A percentile compares a stretch with the other conserved stretches of the same genome.
These are phyloP conservation scores for Brachypodium distachyon DNA, from an alignment of 202 grass and related monocot species.

Conservation along the genomic window DNA sequence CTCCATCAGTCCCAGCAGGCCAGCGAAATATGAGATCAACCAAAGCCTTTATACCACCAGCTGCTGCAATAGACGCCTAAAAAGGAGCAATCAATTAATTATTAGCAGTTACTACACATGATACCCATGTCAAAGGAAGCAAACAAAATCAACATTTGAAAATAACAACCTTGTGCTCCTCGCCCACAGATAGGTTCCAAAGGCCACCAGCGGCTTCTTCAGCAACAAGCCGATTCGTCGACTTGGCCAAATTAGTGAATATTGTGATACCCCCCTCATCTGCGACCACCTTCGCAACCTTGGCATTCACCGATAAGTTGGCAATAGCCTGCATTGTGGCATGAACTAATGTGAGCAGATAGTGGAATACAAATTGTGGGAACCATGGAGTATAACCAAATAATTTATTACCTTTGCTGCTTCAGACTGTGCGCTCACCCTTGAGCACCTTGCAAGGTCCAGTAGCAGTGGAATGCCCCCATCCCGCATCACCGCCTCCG, in stretches of 20 bases:
- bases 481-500: slow-evolving; percentile 78
- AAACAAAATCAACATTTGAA: slow-evolving; percentile 22
- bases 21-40: slow-evolving; percentile 95
- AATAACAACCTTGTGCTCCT: slow-evolving; percentile 92
- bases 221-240: slow-evolving; percentile 84
- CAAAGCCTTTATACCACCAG: slow-evolving; percentile 87
- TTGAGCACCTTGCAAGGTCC: slow-evolving; percentile 74
- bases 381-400: background rate
- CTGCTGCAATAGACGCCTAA: slow-evolving; percentile 74
- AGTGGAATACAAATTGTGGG: background rate
- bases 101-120: slow-evolving; percentile 20
- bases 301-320: slow-evolving; percentile 90
- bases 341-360: slow-evolving; percentile 15
- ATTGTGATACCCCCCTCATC: slow-evolving; percentile 91
- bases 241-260: slow-evolving; percentile 77
- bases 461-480: slow-evolving; percentile 86
- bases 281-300: slow-evolving; percentile 90
- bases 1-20: slow-evolving; percentile 84
- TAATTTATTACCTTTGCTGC: slow-evolving; percentile 79
- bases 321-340: slow-evolving; percentile 75
- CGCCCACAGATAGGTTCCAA: slow-evolving; percentile 99
- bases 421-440: slow-evolving; percentile 89
- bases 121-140: background rate
- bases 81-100: slow-evolving; percentile 24
- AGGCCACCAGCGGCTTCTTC: slow-evolving; percentile 99